These are phyloP conservation scores for Periconia sp. DNA, from an alignment of 2,329 filamentous ascomycete genomes.

Conservation along the genomic window DNA sequence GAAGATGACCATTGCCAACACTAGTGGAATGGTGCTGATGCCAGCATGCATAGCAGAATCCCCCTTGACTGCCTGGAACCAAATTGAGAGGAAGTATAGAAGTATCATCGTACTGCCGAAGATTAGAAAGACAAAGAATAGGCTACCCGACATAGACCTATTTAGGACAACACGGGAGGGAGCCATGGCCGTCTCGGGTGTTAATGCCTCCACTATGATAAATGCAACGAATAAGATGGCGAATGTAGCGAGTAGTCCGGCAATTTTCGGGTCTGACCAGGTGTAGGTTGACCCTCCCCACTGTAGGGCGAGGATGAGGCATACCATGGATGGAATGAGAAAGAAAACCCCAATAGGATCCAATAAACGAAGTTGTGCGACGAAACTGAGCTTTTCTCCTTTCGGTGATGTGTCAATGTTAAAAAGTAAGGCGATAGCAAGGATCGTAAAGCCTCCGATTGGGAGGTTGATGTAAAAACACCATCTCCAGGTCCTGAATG, in stretches of 20 bases:
- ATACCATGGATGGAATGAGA: conserved; percentile 46
- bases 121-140: too few relatives aligned
- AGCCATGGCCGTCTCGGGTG: too few relatives aligned
- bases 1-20: not conserved
- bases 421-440: not conserved
- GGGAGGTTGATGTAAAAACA: conserved; percentile 52
- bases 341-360: conserved; percentile 51
- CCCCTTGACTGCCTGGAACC: conserved; percentile 8
- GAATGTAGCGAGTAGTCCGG: too few relatives aligned
- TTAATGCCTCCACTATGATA: too few relatives aligned
- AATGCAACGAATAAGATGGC: too few relatives aligned
- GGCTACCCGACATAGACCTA: too few relatives aligned
- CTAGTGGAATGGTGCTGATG: conserved; percentile 1
- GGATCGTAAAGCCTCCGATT: too few relatives aligned
- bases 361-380: conserved; percentile 50
- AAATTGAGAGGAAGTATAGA: not conserved
- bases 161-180: too few relatives aligned
- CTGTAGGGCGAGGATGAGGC: conserved; percentile 51
- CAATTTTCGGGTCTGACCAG: too few relatives aligned
- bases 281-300: too few relatives aligned
- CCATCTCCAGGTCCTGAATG: conserved; percentile 21
- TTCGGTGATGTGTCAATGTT: not conserved
- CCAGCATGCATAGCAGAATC: not conserved
- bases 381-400: conserved; percentile 20
- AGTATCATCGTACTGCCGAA: too few relatives aligned